phyloP scores from a whole-genome alignment of 805 yeast genomes.

The Wickerhamiella australiensis region DNA sequence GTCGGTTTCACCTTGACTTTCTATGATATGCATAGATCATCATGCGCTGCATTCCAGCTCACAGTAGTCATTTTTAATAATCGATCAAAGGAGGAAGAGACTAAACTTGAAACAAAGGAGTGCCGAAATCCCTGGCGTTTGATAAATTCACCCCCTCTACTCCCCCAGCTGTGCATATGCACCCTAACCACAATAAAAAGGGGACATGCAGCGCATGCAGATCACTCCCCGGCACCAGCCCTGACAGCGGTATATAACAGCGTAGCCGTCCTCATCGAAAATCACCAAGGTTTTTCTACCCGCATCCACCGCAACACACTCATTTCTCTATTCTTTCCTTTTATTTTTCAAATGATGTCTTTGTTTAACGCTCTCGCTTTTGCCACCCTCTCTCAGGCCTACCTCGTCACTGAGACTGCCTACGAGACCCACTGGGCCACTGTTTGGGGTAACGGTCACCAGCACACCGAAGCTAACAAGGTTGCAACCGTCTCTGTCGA shows the following conservation, averaged over 20 bases:
- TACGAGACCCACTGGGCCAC: constrained; percentile 7
- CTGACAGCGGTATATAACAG: not conserved
- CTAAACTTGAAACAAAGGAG: not conserved
- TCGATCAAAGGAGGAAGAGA: not conserved
- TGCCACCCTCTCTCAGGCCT: constrained; percentile 6
- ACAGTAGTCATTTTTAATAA: not conserved
- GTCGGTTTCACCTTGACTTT: not conserved
- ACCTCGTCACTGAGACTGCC: constrained; percentile 4
- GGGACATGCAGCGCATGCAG: not conserved
- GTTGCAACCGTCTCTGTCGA: constrained; percentile 21
- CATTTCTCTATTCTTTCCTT: not conserved
- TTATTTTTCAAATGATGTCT: not conserved
- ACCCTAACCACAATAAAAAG: constrained; percentile 1
- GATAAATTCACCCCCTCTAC: not conserved
- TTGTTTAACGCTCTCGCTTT: constrained; percentile 1
- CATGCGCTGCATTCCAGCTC: not conserved
- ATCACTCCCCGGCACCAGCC: not conserved
- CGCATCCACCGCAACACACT: not conserved
- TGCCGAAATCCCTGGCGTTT: not conserved
- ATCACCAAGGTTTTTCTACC: not conserved
- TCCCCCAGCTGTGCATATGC: not conserved
- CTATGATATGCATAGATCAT: not conserved
- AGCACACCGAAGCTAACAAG: constrained; percentile 13
- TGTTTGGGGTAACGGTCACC: not conserved
- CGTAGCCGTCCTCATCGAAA: not conserved